Percentiles rank a stretch among this genome's conserved stretches.
Evolutionary conservation across 495 filamentous ascomycete genomes (phyloP).

Genomic region (Rusavskia elegans): DNA sequence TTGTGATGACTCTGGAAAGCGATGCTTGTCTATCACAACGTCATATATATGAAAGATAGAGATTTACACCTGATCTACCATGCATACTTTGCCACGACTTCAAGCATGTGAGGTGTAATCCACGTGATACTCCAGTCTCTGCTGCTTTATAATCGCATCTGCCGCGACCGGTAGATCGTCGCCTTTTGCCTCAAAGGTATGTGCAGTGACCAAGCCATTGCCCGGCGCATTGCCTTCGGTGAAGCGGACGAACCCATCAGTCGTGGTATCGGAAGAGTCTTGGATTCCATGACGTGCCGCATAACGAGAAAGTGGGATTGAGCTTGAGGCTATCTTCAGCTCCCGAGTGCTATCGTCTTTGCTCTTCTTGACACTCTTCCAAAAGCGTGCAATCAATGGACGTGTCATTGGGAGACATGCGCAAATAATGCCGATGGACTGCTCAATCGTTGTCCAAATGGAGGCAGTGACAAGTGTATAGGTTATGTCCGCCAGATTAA

Average conservation of each 20-base stretch:
- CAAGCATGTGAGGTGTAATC: neutral
- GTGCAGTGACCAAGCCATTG: neutral
- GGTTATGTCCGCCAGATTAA: conserved; percentile 27
- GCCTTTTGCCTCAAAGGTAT: neutral
- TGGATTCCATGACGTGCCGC: neutral
- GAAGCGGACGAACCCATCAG: neutral
- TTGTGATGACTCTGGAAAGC: too few relatives aligned
- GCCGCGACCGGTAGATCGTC: neutral
- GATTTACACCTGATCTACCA: too few relatives aligned
- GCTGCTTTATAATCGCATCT: neutral
- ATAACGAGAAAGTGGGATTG: neutral
- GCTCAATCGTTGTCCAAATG: conserved; percentile 43
- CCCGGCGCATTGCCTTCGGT: neutral
- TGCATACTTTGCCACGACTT: neutral
- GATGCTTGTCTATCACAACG: too few relatives aligned
- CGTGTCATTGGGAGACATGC: conserved; percentile 41
- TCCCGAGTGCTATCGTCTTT: conserved; percentile 8
- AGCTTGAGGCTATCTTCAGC: neutral
- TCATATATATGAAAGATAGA: too few relatives aligned
- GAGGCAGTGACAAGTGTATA: conserved; percentile 34
- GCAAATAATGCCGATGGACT: conserved; percentile 38
- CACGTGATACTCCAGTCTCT: neutral
- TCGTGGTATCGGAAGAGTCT: neutral
- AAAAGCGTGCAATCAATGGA: conserved; percentile 31
- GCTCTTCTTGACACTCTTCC: conserved; percentile 12